Conservation (phyloP, 352 stramenopile species). For the Phytophthora quininea region DNA sequence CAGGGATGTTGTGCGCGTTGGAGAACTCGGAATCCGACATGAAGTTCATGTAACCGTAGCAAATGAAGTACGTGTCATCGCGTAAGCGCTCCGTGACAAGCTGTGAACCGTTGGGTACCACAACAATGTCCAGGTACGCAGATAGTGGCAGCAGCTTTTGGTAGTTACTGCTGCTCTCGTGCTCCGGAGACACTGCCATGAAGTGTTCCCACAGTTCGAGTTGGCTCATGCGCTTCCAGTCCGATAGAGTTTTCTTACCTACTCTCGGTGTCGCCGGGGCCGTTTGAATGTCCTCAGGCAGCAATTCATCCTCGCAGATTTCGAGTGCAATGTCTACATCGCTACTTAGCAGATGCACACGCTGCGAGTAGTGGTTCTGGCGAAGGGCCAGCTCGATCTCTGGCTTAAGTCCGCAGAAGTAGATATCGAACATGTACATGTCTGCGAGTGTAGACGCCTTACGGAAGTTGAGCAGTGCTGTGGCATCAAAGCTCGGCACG, state of each 20-base stretch:
- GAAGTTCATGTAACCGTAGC: slow-evolving; percentile 79
- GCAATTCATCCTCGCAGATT: slow-evolving; percentile 65
- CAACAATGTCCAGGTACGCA: slow-evolving; percentile 65
- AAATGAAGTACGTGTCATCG: slow-evolving; percentile 79
- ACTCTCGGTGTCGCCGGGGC: slow-evolving; percentile 31
- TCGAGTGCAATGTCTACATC: slow-evolving; percentile 67
- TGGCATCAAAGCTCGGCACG: slow-evolving; percentile 79
- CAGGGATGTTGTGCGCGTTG: slow-evolving; percentile 60
- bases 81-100: slow-evolving; percentile 45
- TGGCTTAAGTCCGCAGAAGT: slow-evolving; percentile 72
- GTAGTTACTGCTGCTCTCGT: slow-evolving; percentile 36
- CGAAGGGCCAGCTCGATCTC: slow-evolving; percentile 53
- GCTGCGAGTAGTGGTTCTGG: slow-evolving; percentile 51
- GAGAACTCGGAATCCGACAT: slow-evolving; percentile 74
- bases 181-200: slow-evolving; percentile 40
- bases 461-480: slow-evolving; percentile 77
- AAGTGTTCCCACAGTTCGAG: slow-evolving; percentile 76
- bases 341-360: slow-evolving; percentile 56
- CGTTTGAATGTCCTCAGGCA: slow-evolving; percentile 49
- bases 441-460: slow-evolving; percentile 67
- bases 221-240: slow-evolving; percentile 70
- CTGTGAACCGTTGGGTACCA: slow-evolving; percentile 45
- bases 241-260: slow-evolving; percentile 39
- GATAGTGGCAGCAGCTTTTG: slow-evolving; percentile 66
- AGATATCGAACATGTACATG: slow-evolving; percentile 77